Evolutionary conservation across 768 basidiomycete genomes (phyloP).

Genomic region (Mycena amicta): DNA sequence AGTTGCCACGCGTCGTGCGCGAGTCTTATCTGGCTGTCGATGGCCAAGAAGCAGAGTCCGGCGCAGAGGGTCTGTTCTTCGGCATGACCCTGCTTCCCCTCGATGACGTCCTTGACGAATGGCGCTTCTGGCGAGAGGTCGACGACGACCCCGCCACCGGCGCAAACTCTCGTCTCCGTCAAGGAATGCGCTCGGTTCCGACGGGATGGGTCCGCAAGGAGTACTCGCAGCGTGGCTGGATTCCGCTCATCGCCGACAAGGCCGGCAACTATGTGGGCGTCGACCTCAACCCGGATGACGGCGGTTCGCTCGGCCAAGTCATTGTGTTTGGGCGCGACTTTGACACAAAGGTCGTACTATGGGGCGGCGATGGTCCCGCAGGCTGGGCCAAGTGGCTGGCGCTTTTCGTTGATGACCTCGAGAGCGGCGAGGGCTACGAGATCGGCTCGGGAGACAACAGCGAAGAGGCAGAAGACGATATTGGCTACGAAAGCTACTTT

Average conservation of each 20-base stretch:
- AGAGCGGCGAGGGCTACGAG: constrained; percentile 87
- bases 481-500: constrained; percentile 88
- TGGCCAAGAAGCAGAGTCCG: constrained; percentile 91
- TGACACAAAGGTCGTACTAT: constrained; percentile 95
- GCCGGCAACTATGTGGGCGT: constrained; percentile 96
- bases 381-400: constrained; percentile 98
- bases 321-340: constrained; percentile 99
- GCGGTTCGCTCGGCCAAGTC: constrained; percentile 84
- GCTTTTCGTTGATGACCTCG: constrained; percentile 88
- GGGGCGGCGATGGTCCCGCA: constrained; percentile 83
- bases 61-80: constrained; percentile 91
- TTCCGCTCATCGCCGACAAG: constrained; percentile 92
- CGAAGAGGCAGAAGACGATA: constrained; percentile 78
- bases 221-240: constrained; percentile 95
- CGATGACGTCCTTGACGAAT: constrained; percentile 93
- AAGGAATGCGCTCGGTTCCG: constrained; percentile 87
- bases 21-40: constrained; percentile 89
- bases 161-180: constrained; percentile 69
- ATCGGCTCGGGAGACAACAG: constrained; percentile 63
- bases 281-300: constrained; percentile 84
- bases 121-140: constrained; percentile 94
- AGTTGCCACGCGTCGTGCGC: constrained; percentile 83
- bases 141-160: constrained; percentile 88
- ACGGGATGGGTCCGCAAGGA: constrained; percentile 84
- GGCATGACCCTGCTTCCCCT: constrained; percentile 92